phyloP scores from a whole-genome alignment of 495 filamentous ascomycete genomes.

The Xylaria venustula region DNA sequence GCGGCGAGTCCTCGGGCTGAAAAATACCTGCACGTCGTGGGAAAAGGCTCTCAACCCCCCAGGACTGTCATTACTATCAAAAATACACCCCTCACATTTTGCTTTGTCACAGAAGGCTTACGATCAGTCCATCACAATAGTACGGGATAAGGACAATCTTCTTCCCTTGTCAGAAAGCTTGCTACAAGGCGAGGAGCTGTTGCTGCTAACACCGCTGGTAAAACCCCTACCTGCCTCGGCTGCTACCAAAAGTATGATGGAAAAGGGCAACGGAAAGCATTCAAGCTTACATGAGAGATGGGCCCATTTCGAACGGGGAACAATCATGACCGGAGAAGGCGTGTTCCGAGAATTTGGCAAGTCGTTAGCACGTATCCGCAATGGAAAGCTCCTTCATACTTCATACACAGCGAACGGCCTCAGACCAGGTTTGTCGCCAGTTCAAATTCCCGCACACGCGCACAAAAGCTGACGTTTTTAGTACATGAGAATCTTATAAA shows the following conservation, averaged over 20 bases:
- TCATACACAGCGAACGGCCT: slow-evolving; percentile 90
- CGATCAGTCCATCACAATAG: slow-evolving; percentile 80
- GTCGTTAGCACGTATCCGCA: slow-evolving; percentile 75
- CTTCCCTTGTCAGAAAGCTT: slow-evolving; percentile 75
- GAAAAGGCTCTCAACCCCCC: slow-evolving; percentile 77
- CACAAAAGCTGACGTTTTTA: slow-evolving; percentile 18
- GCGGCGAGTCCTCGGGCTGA: slow-evolving; percentile 69
- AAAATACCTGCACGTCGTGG: slow-evolving; percentile 78
- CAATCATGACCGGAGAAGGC: slow-evolving; percentile 81
- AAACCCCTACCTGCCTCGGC: slow-evolving; percentile 85
- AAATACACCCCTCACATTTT: slow-evolving; percentile 75
- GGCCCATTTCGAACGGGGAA: slow-evolving; percentile 57
- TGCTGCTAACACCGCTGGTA: slow-evolving; percentile 79
- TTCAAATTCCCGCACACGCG: background rate
- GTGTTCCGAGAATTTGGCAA: slow-evolving; percentile 83
- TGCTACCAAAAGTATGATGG: slow-evolving; percentile 53
- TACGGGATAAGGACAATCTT: slow-evolving; percentile 75
- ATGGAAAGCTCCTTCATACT: slow-evolving; percentile 80
- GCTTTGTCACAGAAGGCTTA: slow-evolving; percentile 79
- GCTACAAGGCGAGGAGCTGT: slow-evolving; percentile 76
- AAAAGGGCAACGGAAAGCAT: slow-evolving; percentile 46
- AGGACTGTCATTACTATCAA: slow-evolving; percentile 67
- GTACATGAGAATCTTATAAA: slow-evolving; percentile 89
- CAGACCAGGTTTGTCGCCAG: slow-evolving; percentile 54
- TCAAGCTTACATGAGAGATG: slow-evolving; percentile 52